Base-by-base conservation (phyloP, 2,329 filamentous ascomycete species). In the Aureobasidium sp. region DNA sequence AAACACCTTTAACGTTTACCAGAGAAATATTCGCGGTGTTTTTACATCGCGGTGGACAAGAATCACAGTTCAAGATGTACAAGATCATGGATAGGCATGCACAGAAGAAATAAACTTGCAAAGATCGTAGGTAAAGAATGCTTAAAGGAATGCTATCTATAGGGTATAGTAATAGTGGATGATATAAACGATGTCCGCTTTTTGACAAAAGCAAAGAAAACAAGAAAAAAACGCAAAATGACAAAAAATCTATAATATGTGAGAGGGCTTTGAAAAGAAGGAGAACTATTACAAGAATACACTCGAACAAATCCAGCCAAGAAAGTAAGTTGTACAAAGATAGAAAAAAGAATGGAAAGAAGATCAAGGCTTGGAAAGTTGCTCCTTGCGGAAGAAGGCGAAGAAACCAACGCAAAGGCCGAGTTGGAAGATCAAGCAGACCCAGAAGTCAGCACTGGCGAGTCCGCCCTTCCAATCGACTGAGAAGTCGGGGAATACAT, bases 401-500 rank as follows among this genome's bases (percentile, higher is more conserved):
- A 82, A 78, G 69, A 79, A 85, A 52, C 82, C 80, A 70, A 82
- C 75, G 65, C 81, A 86, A 63, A 88, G 79, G 27, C 79, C 71
- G 58, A 86, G 69, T 69, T 88, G 85, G 61, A 82, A 76, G 8
- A 78, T 62, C 41, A 88, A 68, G 54, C 79, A 82, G 62, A 86
- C 74, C 85, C 85, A 87, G 70, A 87, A 86, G 77, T 79, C 83
- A 15, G 77, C 74, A 62, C 79, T 78, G 11, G 72, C 77, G 41
- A 84, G 69, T 2, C 78, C 79, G 13, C 76, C 73, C 44, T 72
- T 71, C 29, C 77, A 70, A 0, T 78, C 77, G 59, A 77, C 76
- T 15, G 79, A 79, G 64, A 87, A 79, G 70, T 86, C 83, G 0
- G 85, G 85, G 65, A 86, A 87, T n/a, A 86, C 83, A 3, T 78